Percentiles rank a stretch among this genome's conserved stretches.
phyloP scores from a whole-genome alignment of 345 rosid genomes.

The Tarenaya hassleriana region DNA sequence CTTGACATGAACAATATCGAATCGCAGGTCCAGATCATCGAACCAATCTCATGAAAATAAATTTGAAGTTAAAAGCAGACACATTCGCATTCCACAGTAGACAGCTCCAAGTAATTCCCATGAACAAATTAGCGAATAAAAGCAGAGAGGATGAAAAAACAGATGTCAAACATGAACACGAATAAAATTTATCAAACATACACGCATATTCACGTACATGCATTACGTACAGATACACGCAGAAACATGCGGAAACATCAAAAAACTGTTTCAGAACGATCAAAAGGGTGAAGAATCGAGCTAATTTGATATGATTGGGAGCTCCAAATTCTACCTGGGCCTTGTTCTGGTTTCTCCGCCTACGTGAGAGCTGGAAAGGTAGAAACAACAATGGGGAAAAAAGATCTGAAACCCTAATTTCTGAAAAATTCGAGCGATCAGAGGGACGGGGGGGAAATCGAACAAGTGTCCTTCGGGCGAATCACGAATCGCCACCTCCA shows the following conservation, averaged over 20 bases:
- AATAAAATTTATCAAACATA: slow-evolving; percentile 2
- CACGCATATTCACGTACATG: slow-evolving; percentile 2
- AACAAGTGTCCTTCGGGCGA: slow-evolving; percentile 34
- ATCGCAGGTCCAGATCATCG: no score
- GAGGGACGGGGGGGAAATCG: slow-evolving; percentile 19
- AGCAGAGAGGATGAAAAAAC: not conserved
- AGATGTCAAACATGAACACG: not conserved
- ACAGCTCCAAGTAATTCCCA: no score
- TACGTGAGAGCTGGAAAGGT: not conserved
- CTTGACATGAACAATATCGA: no score
- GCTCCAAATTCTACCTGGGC: slow-evolving; percentile 27
- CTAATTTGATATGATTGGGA: not conserved
- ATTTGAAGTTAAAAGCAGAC: no score
- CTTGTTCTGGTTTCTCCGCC: slow-evolving; percentile 4
- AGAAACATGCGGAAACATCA: not conserved
- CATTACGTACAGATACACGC: not conserved
- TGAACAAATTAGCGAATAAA: no score
- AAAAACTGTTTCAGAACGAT: not conserved
- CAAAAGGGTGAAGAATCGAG: not conserved
- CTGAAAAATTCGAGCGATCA: slow-evolving; percentile 21
- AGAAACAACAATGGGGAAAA: not conserved
- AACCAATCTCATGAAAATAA: no score
- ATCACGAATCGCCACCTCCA: slow-evolving; percentile 24
- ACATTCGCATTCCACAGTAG: no score
- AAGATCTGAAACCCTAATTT: slow-evolving; percentile 9